A percentile compares a stretch with the other conserved stretches of the same genome.
Conservation (phyloP, 78 protist genomes). For the Protostelium mycophagum region DNA sequence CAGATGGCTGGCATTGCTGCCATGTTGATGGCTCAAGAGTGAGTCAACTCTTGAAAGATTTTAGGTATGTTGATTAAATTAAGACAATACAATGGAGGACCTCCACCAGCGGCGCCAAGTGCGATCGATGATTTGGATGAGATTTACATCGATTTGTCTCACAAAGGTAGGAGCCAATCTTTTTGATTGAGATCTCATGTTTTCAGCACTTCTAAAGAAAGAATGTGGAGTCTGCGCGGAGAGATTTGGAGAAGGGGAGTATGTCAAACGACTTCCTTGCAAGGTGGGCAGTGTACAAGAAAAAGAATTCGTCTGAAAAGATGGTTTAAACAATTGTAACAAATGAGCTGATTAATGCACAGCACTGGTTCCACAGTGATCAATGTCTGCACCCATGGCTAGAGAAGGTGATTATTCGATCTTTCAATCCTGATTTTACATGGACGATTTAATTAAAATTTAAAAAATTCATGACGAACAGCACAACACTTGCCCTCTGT, state of each 20-base stretch:
- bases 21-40: not conserved
- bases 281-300: not conserved
- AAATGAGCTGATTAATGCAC: not conserved
- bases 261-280: not conserved
- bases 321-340: too few relatives aligned
- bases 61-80: not conserved
- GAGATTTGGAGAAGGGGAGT: not conserved
- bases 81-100: not conserved
- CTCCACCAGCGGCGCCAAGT: not conserved
- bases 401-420: too few relatives aligned
- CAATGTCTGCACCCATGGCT: not conserved
- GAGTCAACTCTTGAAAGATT: not conserved
- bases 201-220: not conserved
- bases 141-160: not conserved
- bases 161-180: not conserved
- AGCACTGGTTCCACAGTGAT: not conserved
- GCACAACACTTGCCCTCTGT: not conserved
- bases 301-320: not conserved
- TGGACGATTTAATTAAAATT: not conserved
- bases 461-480: not conserved
- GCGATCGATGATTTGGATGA: not conserved
- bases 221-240: not conserved
- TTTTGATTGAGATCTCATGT: too few relatives aligned
- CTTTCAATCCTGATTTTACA: too few relatives aligned
- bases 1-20: not conserved